Base-by-base conservation (phyloP, 2,329 filamentous ascomycete species). In the Colletotrichum sp. region DNA sequence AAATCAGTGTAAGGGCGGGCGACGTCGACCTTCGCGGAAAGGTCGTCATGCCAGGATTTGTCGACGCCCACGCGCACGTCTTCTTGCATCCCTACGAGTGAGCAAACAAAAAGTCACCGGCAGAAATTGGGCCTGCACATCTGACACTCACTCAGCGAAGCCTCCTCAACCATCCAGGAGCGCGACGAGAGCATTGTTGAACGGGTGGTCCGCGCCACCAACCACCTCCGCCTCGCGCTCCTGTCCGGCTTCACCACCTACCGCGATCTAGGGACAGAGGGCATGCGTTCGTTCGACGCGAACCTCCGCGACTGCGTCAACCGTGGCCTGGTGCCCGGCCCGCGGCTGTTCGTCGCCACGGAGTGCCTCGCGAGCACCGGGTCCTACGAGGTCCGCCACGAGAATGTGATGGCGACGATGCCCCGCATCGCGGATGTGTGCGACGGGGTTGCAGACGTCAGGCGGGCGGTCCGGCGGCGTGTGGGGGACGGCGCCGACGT, bases 191-290 rank as follows among this genome's bases (percentile, higher is more conserved):
- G 89, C 72, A 81, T 90, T n/a, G 86, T 91, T 9, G 91, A 93
- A 79, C 85, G 90, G 26, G 85, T 88, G 28, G 86, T 92, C 64
- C 88, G 91, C 21, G 88, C 88, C 0, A 87, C 88, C 9, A 89
- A 91, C 75, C 88, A 91, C 77, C 87, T 86, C 76, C 88, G 88
- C 60, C 84, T 86, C 1, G 90, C 89, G 2, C 84, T 93, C 12
- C 82, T 89, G 24, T 89, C 90, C 0, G 91, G 91, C 8, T 92
- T 89, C 83, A 93, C 90, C 0, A 91, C 90, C 3, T 91, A 91
- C 80, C 85, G 90, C 59, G 90, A 92, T 79, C 85, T 91, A 1
- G 89, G 90, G 16, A 89, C 89, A 5, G 90, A 92, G 79, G 86
- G 86, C 1, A 85, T 91, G 75, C 83, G 85, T 32, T 86, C 88